These are phyloP conservation scores for Pecoramyces ruminantium DNA, from an alignment of 192 early-diverging fungal genomes.

Conservation along the genomic window DNA sequence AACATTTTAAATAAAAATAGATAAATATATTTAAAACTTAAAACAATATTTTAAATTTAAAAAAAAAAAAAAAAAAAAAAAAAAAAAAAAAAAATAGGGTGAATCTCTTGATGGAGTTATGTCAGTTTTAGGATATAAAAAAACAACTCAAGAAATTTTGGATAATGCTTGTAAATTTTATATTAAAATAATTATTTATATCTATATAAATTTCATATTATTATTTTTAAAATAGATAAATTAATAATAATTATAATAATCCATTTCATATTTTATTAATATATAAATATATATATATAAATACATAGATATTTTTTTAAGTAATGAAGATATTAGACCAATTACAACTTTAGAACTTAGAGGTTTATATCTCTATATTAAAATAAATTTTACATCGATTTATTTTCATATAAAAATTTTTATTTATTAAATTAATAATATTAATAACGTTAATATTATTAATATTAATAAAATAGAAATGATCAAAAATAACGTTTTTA, in stretches of 20 bases:
- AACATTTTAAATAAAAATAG: too few relatives aligned
- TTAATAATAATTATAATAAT: neutral
- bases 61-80: too few relatives aligned
- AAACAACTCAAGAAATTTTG: neutral
- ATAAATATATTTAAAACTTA: too few relatives aligned
- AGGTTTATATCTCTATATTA: neutral
- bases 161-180: neutral
- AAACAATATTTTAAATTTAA: too few relatives aligned
- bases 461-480: conserved; percentile 3
- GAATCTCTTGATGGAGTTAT: neutral
- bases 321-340: neutral
- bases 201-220: too few relatives aligned
- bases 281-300: too few relatives aligned
- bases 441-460: conserved; percentile 3
- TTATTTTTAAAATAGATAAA: neutral
- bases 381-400: too few relatives aligned
- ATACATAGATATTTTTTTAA: neutral
- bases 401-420: too few relatives aligned
- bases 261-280: neutral
- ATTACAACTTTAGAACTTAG: neutral
- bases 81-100: neutral
- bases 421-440: too few relatives aligned
- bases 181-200: too few relatives aligned
- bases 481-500: conserved; percentile 1
- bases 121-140: neutral